phyloP scores from a whole-genome alignment of 805 yeast species.

The Torulaspora delbrueckii region DNA sequence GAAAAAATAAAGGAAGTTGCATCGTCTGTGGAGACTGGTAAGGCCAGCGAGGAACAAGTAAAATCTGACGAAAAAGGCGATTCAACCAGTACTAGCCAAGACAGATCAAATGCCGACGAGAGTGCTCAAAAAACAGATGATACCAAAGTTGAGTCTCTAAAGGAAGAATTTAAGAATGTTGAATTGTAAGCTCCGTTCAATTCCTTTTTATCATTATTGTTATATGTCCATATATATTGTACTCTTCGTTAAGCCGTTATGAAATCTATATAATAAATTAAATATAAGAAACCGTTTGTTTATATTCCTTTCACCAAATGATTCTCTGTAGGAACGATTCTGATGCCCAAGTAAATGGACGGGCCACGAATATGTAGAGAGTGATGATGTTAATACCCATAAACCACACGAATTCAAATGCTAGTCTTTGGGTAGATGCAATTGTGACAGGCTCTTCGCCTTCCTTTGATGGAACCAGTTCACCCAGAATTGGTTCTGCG shows the following conservation, averaged over 20 bases:
- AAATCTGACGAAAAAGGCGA: constrained; percentile 16
- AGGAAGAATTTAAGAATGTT: constrained; percentile 31
- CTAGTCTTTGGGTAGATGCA: constrained; percentile 36
- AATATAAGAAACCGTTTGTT: neutral
- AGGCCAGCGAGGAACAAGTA: constrained; percentile 5
- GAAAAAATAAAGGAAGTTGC: constrained; percentile 3
- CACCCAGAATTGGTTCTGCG: constrained; percentile 36
- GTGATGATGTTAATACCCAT: constrained; percentile 50
- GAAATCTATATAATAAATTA: neutral
- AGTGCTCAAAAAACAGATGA: constrained; percentile 4
- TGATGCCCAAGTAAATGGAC: constrained; percentile 64
- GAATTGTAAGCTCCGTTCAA: constrained; percentile 18
- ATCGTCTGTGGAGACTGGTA: neutral
- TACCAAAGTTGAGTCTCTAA: constrained; percentile 7
- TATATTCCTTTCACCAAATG: constrained; percentile 58
- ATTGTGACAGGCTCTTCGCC: constrained; percentile 18
- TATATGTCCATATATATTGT: constrained; percentile 3
- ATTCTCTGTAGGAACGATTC: constrained; percentile 67
- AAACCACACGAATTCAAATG: constrained; percentile 60
- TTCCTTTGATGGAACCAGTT: constrained; percentile 20
- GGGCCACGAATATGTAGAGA: constrained; percentile 50
- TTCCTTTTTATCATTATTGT: constrained; percentile 1
- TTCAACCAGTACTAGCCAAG: constrained; percentile 2
- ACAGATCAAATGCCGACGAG: neutral
- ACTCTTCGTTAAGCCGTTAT: constrained; percentile 1